These are phyloP conservation scores for Staphylotrichum longicolle DNA, from an alignment of 495 filamentous ascomycete species.

Conservation along the genomic window DNA sequence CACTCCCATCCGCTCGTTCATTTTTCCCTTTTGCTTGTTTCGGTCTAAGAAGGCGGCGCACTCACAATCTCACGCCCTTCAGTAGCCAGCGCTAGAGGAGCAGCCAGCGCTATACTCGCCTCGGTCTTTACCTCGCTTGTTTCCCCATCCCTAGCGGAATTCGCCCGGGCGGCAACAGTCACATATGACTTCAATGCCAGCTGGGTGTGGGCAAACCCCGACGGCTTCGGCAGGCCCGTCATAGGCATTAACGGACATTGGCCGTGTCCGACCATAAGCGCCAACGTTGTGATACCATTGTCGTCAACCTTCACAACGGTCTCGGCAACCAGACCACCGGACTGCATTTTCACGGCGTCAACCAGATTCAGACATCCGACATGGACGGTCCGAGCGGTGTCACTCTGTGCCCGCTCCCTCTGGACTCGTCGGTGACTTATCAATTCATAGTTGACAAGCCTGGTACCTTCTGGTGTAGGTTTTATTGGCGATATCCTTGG, in stretches of 20 bases:
- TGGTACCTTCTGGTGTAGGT: constrained; percentile 80
- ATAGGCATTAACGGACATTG: constrained; percentile 77
- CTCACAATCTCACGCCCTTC: no score
- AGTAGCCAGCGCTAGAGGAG: no score
- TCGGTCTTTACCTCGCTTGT: constrained; percentile 20
- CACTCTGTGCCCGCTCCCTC: constrained; percentile 70
- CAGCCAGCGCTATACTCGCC: constrained; percentile 14
- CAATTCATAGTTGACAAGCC: constrained; percentile 65
- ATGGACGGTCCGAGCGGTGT: constrained; percentile 75
- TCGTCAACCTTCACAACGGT: constrained; percentile 68
- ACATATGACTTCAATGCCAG: constrained; percentile 60
- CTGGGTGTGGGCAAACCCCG: constrained; percentile 69
- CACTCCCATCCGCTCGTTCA: no score
- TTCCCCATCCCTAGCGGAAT: constrained; percentile 26
- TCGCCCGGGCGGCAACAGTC: constrained; percentile 36
- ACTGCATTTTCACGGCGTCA: constrained; percentile 80
- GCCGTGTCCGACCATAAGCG: constrained; percentile 69
- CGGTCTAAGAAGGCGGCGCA: no score
- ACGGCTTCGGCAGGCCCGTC: constrained; percentile 65
- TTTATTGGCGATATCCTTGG: constrained; percentile 25
- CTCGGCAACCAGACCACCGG: constrained; percentile 68
- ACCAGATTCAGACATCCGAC: constrained; percentile 61
- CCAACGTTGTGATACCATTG: constrained; percentile 65
- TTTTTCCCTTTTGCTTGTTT: no score
- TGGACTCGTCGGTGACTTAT: constrained; percentile 61